These are phyloP conservation scores for Paracoccidioides brasiliensis DNA, from an alignment of 2,329 filamentous ascomycete genomes.

Conservation along the genomic window DNA sequence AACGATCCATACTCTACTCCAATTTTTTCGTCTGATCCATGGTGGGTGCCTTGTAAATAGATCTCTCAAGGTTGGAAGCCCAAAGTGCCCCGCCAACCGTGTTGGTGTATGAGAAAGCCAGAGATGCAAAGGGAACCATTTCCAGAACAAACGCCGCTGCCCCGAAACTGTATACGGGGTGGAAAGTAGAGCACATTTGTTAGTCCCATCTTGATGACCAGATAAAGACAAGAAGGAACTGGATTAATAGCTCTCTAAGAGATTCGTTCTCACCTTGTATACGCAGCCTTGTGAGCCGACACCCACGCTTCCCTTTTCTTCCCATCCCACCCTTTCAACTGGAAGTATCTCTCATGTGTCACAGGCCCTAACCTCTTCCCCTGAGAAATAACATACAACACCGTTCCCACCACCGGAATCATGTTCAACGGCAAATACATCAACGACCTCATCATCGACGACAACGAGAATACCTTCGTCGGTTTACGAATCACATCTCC, in stretches of 20 bases:
- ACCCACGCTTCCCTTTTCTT: constrained; percentile 56
- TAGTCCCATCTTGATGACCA: background rate
- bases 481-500: constrained; percentile 45
- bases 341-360: constrained; percentile 61
- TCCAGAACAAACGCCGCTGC: constrained; percentile 72
- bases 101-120: constrained; percentile 83
- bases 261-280: constrained; percentile 54
- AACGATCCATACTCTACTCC: constrained; percentile 10
- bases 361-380: constrained; percentile 45
- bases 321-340: constrained; percentile 70
- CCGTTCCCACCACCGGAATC: constrained; percentile 76
- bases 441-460: constrained; percentile 60
- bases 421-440: constrained; percentile 88
- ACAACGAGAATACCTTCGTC: constrained; percentile 39
- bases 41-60: constrained; percentile 8
- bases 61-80: constrained; percentile 69
- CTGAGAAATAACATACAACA: constrained; percentile 66
- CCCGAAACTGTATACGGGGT: constrained; percentile 38
- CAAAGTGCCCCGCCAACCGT: constrained; percentile 86
- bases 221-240: background rate
- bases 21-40: constrained; percentile 21
- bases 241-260: background rate
- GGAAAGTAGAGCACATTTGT: background rate
- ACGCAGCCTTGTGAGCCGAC: constrained; percentile 56
- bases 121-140: constrained; percentile 68